A percentile compares a stretch with the other conserved stretches of the same genome.
These are phyloP conservation scores for Apiospora hydei DNA, from an alignment of 2,329 filamentous ascomycete genomes.

Conservation along the genomic window DNA sequence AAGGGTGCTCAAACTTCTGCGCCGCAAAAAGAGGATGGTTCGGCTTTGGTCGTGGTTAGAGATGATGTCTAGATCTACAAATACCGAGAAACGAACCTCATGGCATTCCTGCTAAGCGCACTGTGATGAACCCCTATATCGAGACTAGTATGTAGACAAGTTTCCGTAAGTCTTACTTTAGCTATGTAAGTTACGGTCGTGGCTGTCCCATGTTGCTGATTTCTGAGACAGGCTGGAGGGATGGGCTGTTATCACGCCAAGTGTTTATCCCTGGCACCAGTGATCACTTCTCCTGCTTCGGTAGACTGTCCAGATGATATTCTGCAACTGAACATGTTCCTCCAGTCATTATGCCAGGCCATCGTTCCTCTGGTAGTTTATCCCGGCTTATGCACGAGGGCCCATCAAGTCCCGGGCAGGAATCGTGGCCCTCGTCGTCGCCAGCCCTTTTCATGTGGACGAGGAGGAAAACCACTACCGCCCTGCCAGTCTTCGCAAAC, in stretches of 20 bases:
- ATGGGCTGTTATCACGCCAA: conserved; percentile 7
- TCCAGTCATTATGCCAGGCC: conserved; percentile 33
- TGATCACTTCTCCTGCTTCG: not conserved
- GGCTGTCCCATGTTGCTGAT: not conserved
- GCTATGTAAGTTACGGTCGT: not conserved
- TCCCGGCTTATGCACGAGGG: conserved; percentile 28
- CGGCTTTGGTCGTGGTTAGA: conserved; percentile 65
- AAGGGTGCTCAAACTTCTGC: conserved; percentile 44
- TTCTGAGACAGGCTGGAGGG: not conserved
- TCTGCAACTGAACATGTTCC: not conserved
- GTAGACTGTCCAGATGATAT: not conserved
- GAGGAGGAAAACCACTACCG: conserved; percentile 30
- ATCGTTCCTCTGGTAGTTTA: conserved; percentile 35
- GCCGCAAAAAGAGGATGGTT: conserved; percentile 78
- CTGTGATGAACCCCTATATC: conserved; percentile 10
- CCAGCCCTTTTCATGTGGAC: conserved; percentile 9
- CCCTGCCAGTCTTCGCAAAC: conserved; percentile 24
- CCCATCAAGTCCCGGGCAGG: conserved; percentile 24
- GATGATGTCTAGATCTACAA: not conserved
- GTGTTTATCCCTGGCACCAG: conserved; percentile 2
- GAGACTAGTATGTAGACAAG: not conserved
- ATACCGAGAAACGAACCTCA: not conserved
- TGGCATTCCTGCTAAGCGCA: not conserved
- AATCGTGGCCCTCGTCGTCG: not conserved
- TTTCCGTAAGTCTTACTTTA: not conserved